Conservation (phyloP, 1,284 basidiomycete genomes). For the Retiboletus flavoniger region DNA sequence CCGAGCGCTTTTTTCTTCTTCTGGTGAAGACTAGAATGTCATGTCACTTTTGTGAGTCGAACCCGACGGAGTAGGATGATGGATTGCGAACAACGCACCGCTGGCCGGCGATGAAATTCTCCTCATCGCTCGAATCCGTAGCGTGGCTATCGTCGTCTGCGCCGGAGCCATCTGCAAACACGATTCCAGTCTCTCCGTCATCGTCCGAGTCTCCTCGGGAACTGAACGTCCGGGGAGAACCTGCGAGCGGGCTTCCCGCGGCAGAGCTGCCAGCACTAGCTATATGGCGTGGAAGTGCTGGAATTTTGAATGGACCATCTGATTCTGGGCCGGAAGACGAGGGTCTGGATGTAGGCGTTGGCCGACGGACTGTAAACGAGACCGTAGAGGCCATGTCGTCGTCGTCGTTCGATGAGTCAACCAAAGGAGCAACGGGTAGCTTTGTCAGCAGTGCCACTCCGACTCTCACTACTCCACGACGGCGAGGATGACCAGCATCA, state of each 20-base stretch:
- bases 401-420: no score
- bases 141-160: conserved; percentile 24
- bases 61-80: conserved; percentile 1
- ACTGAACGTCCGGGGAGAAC: conserved; percentile 45
- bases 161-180: conserved; percentile 24
- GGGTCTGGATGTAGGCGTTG: conserved; percentile 59
- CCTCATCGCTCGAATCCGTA: conserved; percentile 62
- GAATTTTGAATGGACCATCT: conserved; percentile 55
- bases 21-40: conserved; percentile 39
- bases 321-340: conserved; percentile 61
- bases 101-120: conserved; percentile 64
- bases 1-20: conserved; percentile 40
- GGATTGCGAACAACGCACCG: conserved; percentile 57
- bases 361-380: conserved; percentile 73
- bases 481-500: not conserved
- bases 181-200: conserved; percentile 26
- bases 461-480: not conserved
- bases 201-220: conserved; percentile 36
- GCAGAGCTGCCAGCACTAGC: conserved; percentile 38
- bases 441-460: conserved; percentile 18
- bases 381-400: conserved; percentile 43
- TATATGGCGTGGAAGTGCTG: conserved; percentile 54
- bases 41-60: conserved; percentile 27
- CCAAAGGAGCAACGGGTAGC: no score
- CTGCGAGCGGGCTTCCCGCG: conserved; percentile 57